These are phyloP conservation scores for Gentiana straminea DNA, from an alignment of 257 asterid genomes.

Conservation along the genomic window DNA sequence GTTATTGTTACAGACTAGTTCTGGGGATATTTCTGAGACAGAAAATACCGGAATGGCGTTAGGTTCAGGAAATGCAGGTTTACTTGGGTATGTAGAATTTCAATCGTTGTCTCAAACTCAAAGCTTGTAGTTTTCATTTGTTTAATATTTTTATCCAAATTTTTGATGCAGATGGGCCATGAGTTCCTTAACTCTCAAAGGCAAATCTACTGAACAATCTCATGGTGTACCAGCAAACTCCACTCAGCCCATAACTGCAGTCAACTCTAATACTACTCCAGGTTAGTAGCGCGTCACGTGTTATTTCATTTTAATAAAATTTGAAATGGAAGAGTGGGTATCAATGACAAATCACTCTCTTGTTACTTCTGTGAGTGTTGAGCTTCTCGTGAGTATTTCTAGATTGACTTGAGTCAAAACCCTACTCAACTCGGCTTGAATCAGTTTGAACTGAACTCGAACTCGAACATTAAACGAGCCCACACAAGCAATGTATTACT, in stretches of 20 bases:
- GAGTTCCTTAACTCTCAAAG: conserved; percentile 92
- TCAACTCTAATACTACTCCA: conserved; percentile 51
- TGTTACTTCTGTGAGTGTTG: too few relatives aligned
- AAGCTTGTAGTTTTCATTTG: too few relatives aligned
- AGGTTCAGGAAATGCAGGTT: conserved; percentile 85
- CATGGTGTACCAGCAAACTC: conserved; percentile 43
- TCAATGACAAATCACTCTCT: too few relatives aligned
- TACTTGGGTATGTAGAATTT: conserved; percentile 68
- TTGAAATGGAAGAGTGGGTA: neutral
- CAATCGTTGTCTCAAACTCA: neutral
- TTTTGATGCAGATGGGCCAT: conserved; percentile 90
- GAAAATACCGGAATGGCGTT: conserved; percentile 52
- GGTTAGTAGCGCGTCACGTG: conserved; percentile 29
- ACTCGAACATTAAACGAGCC: too few relatives aligned
- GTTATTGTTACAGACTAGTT: conserved; percentile 34
- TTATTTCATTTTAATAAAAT: neutral
- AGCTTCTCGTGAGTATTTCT: too few relatives aligned
- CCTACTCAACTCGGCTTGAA: too few relatives aligned
- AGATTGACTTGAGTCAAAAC: too few relatives aligned
- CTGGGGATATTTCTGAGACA: conserved; percentile 50
- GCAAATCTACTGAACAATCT: conserved; percentile 73
- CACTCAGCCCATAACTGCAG: conserved; percentile 40
- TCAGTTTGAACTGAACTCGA: too few relatives aligned
- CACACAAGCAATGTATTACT: too few relatives aligned
- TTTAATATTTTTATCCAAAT: conserved; percentile 5